Percentiles rank a stretch among this genome's conserved stretches.
These are phyloP conservation scores for Barnettozyma vustinii DNA, from an alignment of 805 yeast species.

Conservation along the genomic window DNA sequence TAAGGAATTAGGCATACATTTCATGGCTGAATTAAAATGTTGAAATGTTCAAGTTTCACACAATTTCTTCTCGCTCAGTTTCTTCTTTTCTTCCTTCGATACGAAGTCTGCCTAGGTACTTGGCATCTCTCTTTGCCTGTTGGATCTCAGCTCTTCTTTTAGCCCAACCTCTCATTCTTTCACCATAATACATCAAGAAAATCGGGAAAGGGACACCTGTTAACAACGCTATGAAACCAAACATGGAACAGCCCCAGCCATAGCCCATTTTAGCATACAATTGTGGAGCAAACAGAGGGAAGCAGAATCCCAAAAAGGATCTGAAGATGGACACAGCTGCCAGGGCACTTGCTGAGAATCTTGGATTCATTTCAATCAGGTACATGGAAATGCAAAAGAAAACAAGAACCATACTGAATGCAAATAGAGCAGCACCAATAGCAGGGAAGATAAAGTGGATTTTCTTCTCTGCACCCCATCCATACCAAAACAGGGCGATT, in stretches of 20 bases:
- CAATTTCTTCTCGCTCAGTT: not conserved
- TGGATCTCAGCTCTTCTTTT: slow-evolving; percentile 42
- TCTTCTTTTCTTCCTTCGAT: slow-evolving; percentile 5
- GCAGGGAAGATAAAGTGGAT: slow-evolving; percentile 59
- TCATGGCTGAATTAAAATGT: too few species aligned
- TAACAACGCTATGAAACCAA: slow-evolving; percentile 49
- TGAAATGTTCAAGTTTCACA: not conserved
- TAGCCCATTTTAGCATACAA: slow-evolving; percentile 54
- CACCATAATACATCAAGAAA: slow-evolving; percentile 50
- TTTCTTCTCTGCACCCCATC: slow-evolving; percentile 58
- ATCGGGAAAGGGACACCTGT: slow-evolving; percentile 64
- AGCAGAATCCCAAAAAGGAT: slow-evolving; percentile 59
- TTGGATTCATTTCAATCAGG: slow-evolving; percentile 63
- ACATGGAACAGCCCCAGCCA: slow-evolving; percentile 67
- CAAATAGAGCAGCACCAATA: slow-evolving; percentile 55
- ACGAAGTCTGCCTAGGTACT: slow-evolving; percentile 31
- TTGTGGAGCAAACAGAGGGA: slow-evolving; percentile 58
- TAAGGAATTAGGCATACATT: too few species aligned
- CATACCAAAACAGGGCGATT: slow-evolving; percentile 59
- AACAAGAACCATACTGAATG: slow-evolving; percentile 51
- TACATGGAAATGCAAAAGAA: slow-evolving; percentile 62
- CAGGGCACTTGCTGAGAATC: slow-evolving; percentile 59
- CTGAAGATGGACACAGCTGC: slow-evolving; percentile 66
- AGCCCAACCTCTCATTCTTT: slow-evolving; percentile 49
- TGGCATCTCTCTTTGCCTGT: slow-evolving; percentile 41